Conservation (phyloP, 192 early-diverging fungal genomes). For the Umbelopsis ramanniana region DNA sequence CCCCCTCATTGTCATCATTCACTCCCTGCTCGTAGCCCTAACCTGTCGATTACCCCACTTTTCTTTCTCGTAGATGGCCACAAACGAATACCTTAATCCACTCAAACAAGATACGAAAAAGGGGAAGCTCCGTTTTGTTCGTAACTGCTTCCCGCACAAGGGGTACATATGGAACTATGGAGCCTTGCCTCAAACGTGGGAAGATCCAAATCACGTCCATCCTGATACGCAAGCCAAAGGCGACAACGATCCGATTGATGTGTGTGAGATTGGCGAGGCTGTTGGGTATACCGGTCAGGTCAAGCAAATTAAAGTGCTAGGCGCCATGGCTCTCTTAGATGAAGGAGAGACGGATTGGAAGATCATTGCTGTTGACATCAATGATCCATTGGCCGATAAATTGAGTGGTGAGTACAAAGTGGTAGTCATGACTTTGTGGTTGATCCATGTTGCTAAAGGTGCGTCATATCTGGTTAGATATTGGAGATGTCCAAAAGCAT, state of each 20-base stretch:
- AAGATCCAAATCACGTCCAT: conserved; percentile 88
- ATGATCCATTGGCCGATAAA: conserved; percentile 93
- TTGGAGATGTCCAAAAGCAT: conserved; percentile 97
- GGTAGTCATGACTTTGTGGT: not conserved
- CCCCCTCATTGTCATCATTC: conserved; percentile 1
- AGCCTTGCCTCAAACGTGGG: conserved; percentile 99
- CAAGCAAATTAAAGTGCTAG: conserved; percentile 98
- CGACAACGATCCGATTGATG: conserved; percentile 98
- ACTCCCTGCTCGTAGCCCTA: not conserved
- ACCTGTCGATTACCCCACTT: not conserved
- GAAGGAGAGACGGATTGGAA: conserved; percentile 99
- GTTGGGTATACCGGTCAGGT: conserved; percentile 92
- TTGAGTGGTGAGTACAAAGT: conserved; percentile 67
- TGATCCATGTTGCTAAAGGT: not conserved
- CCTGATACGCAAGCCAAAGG: conserved; percentile 92
- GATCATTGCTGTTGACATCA: conserved; percentile 95
- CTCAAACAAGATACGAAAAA: conserved; percentile 99
- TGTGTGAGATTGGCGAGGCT: conserved; percentile 96
- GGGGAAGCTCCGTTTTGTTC: conserved; percentile 96
- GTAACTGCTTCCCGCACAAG: conserved; percentile 99
- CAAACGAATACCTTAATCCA: conserved; percentile 95
- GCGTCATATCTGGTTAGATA: conserved; percentile 54
- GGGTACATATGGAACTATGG: conserved; percentile 99
- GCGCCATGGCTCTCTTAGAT: conserved; percentile 97
- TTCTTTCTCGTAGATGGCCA: conserved; percentile 74